These are phyloP conservation scores for Sugiyamaella floridensis DNA, from an alignment of 805 yeast species.

Conservation along the genomic window DNA sequence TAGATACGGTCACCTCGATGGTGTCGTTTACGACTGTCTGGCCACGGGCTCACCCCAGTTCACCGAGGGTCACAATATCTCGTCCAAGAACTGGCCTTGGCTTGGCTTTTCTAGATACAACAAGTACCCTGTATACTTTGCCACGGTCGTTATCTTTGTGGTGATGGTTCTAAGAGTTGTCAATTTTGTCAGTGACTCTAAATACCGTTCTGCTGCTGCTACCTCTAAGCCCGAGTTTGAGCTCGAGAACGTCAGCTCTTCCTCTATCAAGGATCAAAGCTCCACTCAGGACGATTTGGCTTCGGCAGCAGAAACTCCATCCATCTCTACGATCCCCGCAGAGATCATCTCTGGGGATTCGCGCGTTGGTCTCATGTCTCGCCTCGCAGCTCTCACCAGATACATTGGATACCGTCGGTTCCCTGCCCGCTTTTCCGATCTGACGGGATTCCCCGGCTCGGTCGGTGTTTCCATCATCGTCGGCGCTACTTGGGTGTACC, in stretches of 20 bases:
- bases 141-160: slow-evolving; percentile 10
- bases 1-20: background rate
- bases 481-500: slow-evolving; percentile 4
- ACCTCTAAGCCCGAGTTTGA: background rate
- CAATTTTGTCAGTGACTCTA: slow-evolving; percentile 7
- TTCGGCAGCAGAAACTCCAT: too few relatives aligned
- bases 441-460: slow-evolving; percentile 10
- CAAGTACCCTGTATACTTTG: slow-evolving; percentile 12
- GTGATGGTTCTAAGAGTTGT: slow-evolving; percentile 7
- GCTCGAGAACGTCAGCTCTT: background rate
- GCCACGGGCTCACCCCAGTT: slow-evolving; percentile 7
- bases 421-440: slow-evolving; percentile 4
- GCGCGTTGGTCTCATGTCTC: background rate
- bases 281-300: too few relatives aligned
- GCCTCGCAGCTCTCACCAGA: slow-evolving; percentile 9
- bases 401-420: slow-evolving; percentile 15
- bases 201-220: background rate
- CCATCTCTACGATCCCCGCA: background rate
- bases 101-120: slow-evolving; percentile 8
- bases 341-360: background rate
- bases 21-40: slow-evolving; percentile 7
- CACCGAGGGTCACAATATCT: slow-evolving; percentile 9
- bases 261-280: background rate
- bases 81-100: slow-evolving; percentile 11
- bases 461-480: slow-evolving; percentile 8